Percentiles rank a stretch among this genome's conserved stretches.
Evolutionary conservation across 2,329 filamentous ascomycete genomes (phyloP).

Genomic region (Colletotrichum higginsianum): DNA sequence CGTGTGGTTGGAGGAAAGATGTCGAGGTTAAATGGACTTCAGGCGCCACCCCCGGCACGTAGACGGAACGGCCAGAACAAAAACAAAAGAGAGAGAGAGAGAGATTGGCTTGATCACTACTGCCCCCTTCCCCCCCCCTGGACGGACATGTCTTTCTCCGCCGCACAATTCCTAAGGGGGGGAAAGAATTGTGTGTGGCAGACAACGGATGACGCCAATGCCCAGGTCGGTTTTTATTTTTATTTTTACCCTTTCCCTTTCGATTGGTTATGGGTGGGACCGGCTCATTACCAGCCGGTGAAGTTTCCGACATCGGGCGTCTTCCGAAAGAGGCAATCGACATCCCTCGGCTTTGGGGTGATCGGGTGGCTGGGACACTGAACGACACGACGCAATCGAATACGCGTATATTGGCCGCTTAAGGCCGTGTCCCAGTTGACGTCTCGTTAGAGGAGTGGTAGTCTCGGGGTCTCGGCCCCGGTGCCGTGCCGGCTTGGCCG

Average conservation of each 20-base stretch:
- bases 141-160: slow-evolving; percentile 38
- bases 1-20: not conserved
- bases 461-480: slow-evolving; percentile 9
- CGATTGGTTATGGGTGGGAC: slow-evolving; percentile 8
- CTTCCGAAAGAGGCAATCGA: not conserved
- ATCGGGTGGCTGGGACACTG: not conserved
- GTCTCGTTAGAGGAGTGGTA: not conserved
- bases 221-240: slow-evolving; percentile 14
- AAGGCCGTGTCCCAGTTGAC: not conserved
- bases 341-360: not conserved
- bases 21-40: slow-evolving; percentile 1
- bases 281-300: slow-evolving; percentile 38
- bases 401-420: not conserved
- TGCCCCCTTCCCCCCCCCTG: slow-evolving; percentile 6
- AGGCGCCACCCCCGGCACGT: not conserved
- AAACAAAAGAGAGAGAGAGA: too few species aligned
- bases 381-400: not conserved
- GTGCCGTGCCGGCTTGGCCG: slow-evolving; percentile 34
- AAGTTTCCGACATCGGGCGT: slow-evolving; percentile 33
- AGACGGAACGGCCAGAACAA: not conserved
- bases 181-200: not conserved
- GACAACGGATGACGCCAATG: slow-evolving; percentile 36
- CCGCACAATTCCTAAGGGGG: not conserved
- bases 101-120: too few species aligned
- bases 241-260: too few species aligned